These are phyloP conservation scores for Candida palmyrensis DNA, from an alignment of 805 yeast genomes.

Conservation along the genomic window DNA sequence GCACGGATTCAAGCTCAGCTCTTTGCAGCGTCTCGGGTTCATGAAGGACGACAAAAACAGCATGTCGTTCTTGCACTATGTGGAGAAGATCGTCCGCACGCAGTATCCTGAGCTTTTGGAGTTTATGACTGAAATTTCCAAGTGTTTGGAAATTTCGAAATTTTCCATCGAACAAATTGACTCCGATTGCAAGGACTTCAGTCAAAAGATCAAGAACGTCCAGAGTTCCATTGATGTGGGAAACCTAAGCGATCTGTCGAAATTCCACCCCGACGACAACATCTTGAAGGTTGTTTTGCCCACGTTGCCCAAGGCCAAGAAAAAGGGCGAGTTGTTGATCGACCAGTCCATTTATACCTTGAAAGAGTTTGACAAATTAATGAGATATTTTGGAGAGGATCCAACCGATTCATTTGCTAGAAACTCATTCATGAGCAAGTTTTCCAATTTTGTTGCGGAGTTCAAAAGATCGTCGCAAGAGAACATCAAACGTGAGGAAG, in stretches of 20 bases:
- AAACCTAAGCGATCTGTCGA: slow-evolving; percentile 55
- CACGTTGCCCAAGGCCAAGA: slow-evolving; percentile 49
- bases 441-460: slow-evolving; percentile 53
- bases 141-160: slow-evolving; percentile 51
- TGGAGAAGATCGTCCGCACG: slow-evolving; percentile 60
- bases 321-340: slow-evolving; percentile 44
- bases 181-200: slow-evolving; percentile 53
- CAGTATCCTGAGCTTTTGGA: slow-evolving; percentile 60
- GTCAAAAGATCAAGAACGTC: slow-evolving; percentile 45
- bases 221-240: slow-evolving; percentile 55
- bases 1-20: slow-evolving; percentile 63
- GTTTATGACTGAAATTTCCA: slow-evolving; percentile 56
- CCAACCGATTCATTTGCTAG: slow-evolving; percentile 49
- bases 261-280: slow-evolving; percentile 63
- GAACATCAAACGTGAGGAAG: slow-evolving; percentile 64
- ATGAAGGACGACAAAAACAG: slow-evolving; percentile 68
- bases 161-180: slow-evolving; percentile 59
- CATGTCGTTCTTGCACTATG: slow-evolving; percentile 68
- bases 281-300: slow-evolving; percentile 51
- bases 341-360: slow-evolving; percentile 49
- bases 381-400: slow-evolving; percentile 73
- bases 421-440: slow-evolving; percentile 57
- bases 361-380: slow-evolving; percentile 49
- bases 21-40: slow-evolving; percentile 64
- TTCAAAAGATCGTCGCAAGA: slow-evolving; percentile 63